Evolutionary conservation across 257 asterid genomes (phyloP).

Genomic region (Solanum pinnatisectum): DNA sequence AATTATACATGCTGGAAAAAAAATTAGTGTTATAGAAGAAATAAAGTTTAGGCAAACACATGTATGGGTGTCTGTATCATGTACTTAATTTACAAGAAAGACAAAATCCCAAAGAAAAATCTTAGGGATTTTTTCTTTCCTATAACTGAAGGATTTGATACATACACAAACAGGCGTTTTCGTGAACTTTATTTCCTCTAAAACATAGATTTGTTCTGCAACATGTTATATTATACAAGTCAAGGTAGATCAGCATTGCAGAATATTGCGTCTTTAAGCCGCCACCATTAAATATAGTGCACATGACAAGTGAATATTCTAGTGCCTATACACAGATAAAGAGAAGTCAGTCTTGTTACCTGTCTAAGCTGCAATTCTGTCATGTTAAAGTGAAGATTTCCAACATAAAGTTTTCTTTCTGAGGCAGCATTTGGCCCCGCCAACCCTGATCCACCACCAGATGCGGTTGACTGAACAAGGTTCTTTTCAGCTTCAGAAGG

Average conservation of each 20-base stretch:
- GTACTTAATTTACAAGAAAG: neutral
- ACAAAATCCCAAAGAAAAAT: neutral
- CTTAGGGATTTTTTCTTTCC: neutral
- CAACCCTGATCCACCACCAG: conserved; percentile 64
- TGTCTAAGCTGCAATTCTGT: conserved; percentile 89
- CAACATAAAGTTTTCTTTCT: conserved; percentile 86
- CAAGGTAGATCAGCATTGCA: neutral
- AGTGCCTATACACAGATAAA: neutral
- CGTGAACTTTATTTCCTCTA: neutral
- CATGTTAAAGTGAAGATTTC: conserved; percentile 94
- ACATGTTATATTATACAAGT: neutral
- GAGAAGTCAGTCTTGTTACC: conserved; percentile 29
- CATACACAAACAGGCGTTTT: neutral
- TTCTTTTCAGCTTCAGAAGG: conserved; percentile 99
- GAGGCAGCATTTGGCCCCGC: conserved; percentile 88
- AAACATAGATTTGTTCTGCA: neutral
- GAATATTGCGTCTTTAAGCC: neutral
- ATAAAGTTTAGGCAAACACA: neutral
- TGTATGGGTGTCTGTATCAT: neutral
- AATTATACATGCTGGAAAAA: neutral
- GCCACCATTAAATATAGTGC: neutral
- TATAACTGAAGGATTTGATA: neutral
- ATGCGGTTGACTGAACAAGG: conserved; percentile 81
- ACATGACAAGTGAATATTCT: neutral
- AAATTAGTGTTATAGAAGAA: neutral